Evolutionary conservation across 495 filamentous ascomycete species (phyloP), one percentile per base, ranked within the genome.

Genomic region (Endocarpon pusillum): DNA sequence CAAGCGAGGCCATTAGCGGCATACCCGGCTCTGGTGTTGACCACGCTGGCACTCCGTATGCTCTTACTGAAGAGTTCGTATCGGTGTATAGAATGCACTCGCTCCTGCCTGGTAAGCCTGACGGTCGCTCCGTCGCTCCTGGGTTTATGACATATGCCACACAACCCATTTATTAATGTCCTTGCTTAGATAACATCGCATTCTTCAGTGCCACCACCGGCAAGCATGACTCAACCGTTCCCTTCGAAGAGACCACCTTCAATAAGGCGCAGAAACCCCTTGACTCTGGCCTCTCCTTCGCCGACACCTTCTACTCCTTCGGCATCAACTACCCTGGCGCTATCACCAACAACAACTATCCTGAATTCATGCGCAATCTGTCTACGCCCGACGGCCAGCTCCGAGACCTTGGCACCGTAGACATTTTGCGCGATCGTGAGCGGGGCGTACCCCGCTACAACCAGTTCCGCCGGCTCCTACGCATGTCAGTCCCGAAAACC

Each of bases 371-470:
- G 1, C 51, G 54, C 30, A 38, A 52, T 22, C 44, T 60, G 1
- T 33, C 27, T 17, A n/a, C n/a, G n/a, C n/a, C n/a, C n/a, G n/a
- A n/a, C n/a, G n/a, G n/a, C n/a, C n/a, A n/a, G n/a, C 51, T 39
- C 6, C 38, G 49, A 25, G 59, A 63, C 39, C 31, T 63, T 9
- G 59, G 42, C 23, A 54, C 59, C 7, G 38, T 62, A 19, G 59
- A 63, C 36, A 53, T 63, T 39, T 36, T 62, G 6, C 52, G 59
- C 9, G 59, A 63, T 42, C 51, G 59, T 23, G 58, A 61, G 43
- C 51, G 59, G 14, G 59, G 58, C 21, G 53, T 63, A 17, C 59
- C 59, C 4, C 48, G 59, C n/a, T 63, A 63, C 48, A 53, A 51
- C 46, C 24, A 35, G 7, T 63, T 63, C 57, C 51, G 59, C 0